Conservation (phyloP, 164 flowering plant species). For the Tetracentron sinense region DNA sequence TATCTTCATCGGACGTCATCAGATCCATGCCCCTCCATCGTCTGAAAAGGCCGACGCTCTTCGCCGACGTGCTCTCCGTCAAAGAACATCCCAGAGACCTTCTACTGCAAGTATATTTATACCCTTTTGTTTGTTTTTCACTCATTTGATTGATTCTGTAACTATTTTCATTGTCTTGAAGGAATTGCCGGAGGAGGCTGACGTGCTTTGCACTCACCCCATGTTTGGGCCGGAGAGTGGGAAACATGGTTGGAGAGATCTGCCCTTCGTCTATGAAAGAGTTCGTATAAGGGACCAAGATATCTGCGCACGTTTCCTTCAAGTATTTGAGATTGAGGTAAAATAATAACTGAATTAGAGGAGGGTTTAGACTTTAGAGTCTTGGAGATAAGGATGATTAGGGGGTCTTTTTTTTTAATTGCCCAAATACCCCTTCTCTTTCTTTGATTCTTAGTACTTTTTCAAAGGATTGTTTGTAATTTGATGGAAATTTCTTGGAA, state of each 20-base stretch:
- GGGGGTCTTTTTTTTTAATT: too few species aligned
- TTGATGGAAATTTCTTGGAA: too few species aligned
- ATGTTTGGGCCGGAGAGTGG: slow-evolving; percentile 92
- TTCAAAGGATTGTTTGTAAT: too few species aligned
- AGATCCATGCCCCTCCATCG: slow-evolving; percentile 37
- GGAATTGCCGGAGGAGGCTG: slow-evolving; percentile 48
- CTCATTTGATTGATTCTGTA: background rate
- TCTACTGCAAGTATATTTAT: slow-evolving; percentile 54
- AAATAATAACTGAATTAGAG: too few species aligned
- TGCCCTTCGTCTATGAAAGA: slow-evolving; percentile 53
- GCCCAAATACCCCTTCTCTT: too few species aligned
- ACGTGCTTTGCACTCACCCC: slow-evolving; percentile 77
- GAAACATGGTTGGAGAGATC: slow-evolving; percentile 56
- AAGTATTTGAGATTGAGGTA: slow-evolving; percentile 58
- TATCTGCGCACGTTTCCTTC: slow-evolving; percentile 45
- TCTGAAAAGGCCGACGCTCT: slow-evolving; percentile 39
- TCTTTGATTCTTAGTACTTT: too few species aligned
- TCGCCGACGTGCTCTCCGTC: slow-evolving; percentile 77
- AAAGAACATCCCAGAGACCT: slow-evolving; percentile 58
- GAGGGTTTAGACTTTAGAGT: too few species aligned
- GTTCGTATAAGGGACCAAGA: slow-evolving; percentile 52
- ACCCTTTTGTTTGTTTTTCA: background rate
- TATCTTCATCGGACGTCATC: slow-evolving; percentile 48
- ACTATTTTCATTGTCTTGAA: slow-evolving; percentile 8
- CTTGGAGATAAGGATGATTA: too few species aligned